Conservation (phyloP, 2,329 filamentous ascomycete genomes). For the Aspergillus transmontanensis region DNA sequence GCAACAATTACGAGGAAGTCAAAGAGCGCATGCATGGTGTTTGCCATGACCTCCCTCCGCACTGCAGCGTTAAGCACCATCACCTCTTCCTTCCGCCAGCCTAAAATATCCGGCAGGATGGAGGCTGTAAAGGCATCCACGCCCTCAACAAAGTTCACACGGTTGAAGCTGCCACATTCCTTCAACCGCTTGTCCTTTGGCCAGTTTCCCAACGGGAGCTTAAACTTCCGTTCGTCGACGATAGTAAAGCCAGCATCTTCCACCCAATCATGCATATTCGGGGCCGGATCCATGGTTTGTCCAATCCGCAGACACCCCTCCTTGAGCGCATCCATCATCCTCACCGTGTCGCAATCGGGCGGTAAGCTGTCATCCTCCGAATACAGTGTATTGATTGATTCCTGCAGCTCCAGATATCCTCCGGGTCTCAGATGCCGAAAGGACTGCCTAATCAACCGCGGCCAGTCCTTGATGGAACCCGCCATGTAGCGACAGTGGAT, state of each 20-base stretch:
- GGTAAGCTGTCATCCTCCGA: conserved; percentile 18
- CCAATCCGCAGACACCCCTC: conserved; percentile 15
- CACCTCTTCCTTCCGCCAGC: conserved; percentile 17
- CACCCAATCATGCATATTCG: conserved; percentile 16
- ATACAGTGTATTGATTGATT: conserved; percentile 15
- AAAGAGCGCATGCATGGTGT: conserved; percentile 18
- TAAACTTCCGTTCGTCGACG: conserved; percentile 9
- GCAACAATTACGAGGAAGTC: conserved; percentile 18
- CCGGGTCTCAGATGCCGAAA: conserved; percentile 17
- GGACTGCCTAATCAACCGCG: conserved; percentile 19
- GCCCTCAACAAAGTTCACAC: conserved; percentile 20
- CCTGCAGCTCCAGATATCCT: conserved; percentile 21
- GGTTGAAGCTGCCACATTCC: conserved; percentile 18
- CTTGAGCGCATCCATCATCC: conserved; percentile 21
- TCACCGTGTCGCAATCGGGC: conserved; percentile 11
- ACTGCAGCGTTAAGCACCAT: conserved; percentile 16
- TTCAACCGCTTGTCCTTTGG: conserved; percentile 18
- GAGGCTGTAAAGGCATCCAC: conserved; percentile 21
- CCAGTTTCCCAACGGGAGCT: conserved; percentile 19
- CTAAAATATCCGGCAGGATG: conserved; percentile 17
- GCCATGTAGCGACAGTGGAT: conserved; percentile 38
- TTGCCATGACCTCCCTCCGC: conserved; percentile 13
- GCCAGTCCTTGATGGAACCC: conserved; percentile 34
- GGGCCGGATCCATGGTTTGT: conserved; percentile 21
- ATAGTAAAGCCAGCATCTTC: conserved; percentile 16